phyloP scores from a whole-genome alignment of 2,329 filamentous ascomycete species.

The Diaporthe sp. region DNA sequence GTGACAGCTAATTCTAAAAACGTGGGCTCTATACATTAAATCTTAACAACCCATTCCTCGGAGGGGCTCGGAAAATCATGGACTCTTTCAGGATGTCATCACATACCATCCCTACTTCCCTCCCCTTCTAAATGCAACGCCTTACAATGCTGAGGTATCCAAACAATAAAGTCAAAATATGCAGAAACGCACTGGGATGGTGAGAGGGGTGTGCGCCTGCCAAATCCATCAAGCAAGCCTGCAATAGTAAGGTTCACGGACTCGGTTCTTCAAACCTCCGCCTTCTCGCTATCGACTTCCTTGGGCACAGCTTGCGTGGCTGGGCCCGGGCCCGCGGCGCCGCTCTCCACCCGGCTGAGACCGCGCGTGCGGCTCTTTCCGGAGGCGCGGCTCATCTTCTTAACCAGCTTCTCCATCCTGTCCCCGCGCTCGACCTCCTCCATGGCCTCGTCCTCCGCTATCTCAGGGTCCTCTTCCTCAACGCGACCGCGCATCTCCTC shows the following conservation, averaged over 20 bases:
- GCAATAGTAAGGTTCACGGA: background rate
- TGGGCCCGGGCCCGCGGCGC: background rate
- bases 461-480: conserved; percentile 16
- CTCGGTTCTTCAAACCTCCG: conserved; percentile 13
- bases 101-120: background rate
- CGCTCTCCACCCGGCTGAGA: conserved; percentile 2
- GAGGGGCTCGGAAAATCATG: conserved; percentile 7
- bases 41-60: background rate
- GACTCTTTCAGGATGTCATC: background rate
- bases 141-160: conserved; percentile 36
- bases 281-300: conserved; percentile 21
- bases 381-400: conserved; percentile 38
- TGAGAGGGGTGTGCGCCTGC: background rate
- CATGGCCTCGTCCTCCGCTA: conserved; percentile 39
- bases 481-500: conserved; percentile 36
- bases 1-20: background rate
- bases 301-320: background rate
- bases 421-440: conserved; percentile 37
- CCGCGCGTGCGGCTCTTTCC: conserved; percentile 33
- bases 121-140: conserved; percentile 37
- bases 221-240: background rate
- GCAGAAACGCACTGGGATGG: background rate
- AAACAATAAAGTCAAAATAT: background rate
- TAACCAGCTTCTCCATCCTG: conserved; percentile 39
- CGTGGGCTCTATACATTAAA: conserved; percentile 9